Evolutionary conservation across 352 stramenopile species (phyloP).

Genomic region (Globisporangium spiculum): DNA sequence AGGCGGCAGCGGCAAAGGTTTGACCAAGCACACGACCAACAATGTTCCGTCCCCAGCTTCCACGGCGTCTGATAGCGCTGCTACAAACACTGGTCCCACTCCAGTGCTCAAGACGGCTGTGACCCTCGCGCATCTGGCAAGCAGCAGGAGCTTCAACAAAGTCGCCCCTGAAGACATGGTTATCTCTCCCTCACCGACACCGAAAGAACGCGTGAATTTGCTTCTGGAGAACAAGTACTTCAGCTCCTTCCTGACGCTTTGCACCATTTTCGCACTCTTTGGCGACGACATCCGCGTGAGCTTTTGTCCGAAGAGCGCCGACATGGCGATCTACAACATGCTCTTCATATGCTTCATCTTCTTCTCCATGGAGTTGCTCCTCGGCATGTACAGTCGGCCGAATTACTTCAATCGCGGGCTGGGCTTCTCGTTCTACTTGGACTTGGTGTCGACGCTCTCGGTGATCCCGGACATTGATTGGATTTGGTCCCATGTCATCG

Average conservation of each 20-base stretch:
- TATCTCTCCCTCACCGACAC: constrained; percentile 27
- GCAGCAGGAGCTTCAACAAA: constrained; percentile 59
- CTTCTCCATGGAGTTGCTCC: constrained; percentile 62
- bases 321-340: constrained; percentile 72
- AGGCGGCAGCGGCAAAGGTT: constrained; percentile 7
- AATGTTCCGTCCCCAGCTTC: constrained; percentile 5
- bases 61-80: constrained; percentile 9
- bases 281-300: constrained; percentile 80
- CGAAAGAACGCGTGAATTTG: constrained; percentile 41
- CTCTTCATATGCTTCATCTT: constrained; percentile 79
- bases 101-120: constrained; percentile 27
- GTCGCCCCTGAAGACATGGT: constrained; percentile 57
- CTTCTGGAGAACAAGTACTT: constrained; percentile 74
- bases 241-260: constrained; percentile 59
- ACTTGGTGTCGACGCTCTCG: constrained; percentile 92
- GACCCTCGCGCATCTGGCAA: constrained; percentile 39
- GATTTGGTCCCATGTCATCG: constrained; percentile 71
- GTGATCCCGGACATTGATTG: constrained; percentile 90
- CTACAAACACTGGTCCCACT: constrained; percentile 23
- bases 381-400: constrained; percentile 69
- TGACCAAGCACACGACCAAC: constrained; percentile 12
- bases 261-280: constrained; percentile 88
- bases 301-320: constrained; percentile 60
- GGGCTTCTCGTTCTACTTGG: constrained; percentile 91
- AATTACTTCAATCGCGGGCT: constrained; percentile 77